Evolutionary conservation across 768 basidiomycete species (phyloP).

Genomic region (Flagelloscypha sp.): DNA sequence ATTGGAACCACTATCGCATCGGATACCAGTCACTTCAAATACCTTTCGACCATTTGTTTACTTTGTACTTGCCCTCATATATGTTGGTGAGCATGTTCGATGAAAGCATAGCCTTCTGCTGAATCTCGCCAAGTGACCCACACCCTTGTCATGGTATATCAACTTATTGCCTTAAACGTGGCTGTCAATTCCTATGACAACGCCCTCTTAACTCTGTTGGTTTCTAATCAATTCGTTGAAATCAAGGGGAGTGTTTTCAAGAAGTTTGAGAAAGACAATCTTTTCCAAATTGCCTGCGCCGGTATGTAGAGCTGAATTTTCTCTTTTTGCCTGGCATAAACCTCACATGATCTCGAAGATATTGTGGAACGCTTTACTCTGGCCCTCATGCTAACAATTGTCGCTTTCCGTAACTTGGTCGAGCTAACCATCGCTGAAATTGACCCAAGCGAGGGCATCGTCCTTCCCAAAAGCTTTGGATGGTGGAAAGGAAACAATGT

Average conservation of each 20-base stretch:
- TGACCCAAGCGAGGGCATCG: conserved; percentile 57
- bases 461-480: conserved; percentile 75
- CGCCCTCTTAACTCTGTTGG: conserved; percentile 83
- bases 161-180: conserved; percentile 89
- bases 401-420: conserved; percentile 91
- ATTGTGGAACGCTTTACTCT: conserved; percentile 97
- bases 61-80: conserved; percentile 73
- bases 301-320: conserved; percentile 37
- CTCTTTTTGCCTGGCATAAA: neutral
- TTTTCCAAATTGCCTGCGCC: conserved; percentile 98
- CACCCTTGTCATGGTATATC: conserved; percentile 91
- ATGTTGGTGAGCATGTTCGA: conserved; percentile 56
- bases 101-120: conserved; percentile 2
- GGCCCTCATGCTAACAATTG: conserved; percentile 80
- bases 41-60: conserved; percentile 77
- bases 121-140: conserved; percentile 56
- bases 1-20: conserved; percentile 61
- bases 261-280: conserved; percentile 96
- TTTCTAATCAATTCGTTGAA: conserved; percentile 98
- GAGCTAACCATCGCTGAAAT: conserved; percentile 90
- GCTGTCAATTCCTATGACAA: conserved; percentile 98
- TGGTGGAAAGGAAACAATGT: conserved; percentile 77
- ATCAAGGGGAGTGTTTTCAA: conserved; percentile 99
- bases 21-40: conserved; percentile 49
- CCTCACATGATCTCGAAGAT: conserved; percentile 37